phyloP scores from a whole-genome alignment of 192 early-diverging fungal genomes.

The Entrophospora sp. region DNA sequence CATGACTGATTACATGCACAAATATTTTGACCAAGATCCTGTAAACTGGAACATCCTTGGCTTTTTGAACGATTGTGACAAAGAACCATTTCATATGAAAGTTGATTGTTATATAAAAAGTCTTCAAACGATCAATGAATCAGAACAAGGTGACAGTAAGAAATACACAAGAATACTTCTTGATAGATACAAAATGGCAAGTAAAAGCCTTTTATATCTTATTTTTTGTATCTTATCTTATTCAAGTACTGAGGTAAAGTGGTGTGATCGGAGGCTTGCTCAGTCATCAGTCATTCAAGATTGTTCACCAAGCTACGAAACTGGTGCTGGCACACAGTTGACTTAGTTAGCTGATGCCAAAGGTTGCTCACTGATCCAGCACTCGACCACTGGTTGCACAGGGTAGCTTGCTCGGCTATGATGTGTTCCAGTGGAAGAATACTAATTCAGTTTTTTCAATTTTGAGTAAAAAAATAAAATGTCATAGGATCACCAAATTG shows the following conservation, averaged over 20 bases:
- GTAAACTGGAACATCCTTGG: too few relatives aligned
- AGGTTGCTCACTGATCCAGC: constrained; percentile 12
- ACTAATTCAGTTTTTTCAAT: too few relatives aligned
- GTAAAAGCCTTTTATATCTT: constrained; percentile 10
- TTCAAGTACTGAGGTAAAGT: constrained; percentile 1
- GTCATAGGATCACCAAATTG: neutral
- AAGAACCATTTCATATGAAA: too few relatives aligned
- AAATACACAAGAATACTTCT: neutral
- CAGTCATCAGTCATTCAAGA: constrained; percentile 8
- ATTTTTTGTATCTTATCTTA: too few relatives aligned
- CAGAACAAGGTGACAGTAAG: too few relatives aligned
- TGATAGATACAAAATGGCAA: constrained; percentile 10
- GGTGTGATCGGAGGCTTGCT: constrained; percentile 8
- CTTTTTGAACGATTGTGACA: too few relatives aligned
- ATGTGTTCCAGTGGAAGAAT: constrained; percentile 1
- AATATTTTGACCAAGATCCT: too few relatives aligned
- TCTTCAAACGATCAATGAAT: too few relatives aligned
- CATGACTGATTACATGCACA: too few relatives aligned
- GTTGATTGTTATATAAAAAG: too few relatives aligned
- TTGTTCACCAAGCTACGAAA: constrained; percentile 17
- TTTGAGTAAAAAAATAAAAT: neutral
- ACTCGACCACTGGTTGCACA: constrained; percentile 5
- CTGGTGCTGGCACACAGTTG: constrained; percentile 12
- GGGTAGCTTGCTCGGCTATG: neutral
- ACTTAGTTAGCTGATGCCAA: constrained; percentile 15